Conservation (phyloP, 768 basidiomycete genomes). For the Chalciporus piperatus region DNA sequence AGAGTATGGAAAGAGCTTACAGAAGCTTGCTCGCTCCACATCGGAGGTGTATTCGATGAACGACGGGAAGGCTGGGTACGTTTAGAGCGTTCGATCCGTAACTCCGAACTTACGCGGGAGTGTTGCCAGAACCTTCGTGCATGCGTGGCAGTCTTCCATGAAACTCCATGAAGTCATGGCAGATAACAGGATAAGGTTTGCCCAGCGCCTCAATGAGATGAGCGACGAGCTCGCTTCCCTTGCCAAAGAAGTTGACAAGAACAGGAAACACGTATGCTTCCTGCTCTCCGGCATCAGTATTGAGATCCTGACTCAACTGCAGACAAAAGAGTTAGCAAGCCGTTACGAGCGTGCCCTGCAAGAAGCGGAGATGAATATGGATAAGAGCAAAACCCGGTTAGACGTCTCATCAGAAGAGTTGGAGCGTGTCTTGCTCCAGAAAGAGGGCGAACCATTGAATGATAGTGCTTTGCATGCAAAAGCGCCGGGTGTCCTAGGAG, state of each 20-base stretch:
- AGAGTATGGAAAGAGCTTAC: constrained; percentile 85
- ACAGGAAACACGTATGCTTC: constrained; percentile 72
- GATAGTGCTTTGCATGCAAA: constrained; percentile 72
- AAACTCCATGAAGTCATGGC: constrained; percentile 87
- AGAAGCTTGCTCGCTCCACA: constrained; percentile 77
- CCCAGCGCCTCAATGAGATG: constrained; percentile 91
- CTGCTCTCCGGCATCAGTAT: neutral
- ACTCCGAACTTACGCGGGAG: constrained; percentile 11
- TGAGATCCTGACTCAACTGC: constrained; percentile 4
- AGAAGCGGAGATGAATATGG: constrained; percentile 82
- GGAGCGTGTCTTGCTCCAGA: constrained; percentile 86
- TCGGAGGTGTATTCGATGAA: constrained; percentile 79
- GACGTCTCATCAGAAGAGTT: constrained; percentile 92
- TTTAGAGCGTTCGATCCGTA: constrained; percentile 6
- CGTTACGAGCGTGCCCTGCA: constrained; percentile 86
- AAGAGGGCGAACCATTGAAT: constrained; percentile 91
- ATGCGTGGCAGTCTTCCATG: constrained; percentile 86
- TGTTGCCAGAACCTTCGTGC: constrained; percentile 52
- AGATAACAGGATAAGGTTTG: constrained; percentile 83
- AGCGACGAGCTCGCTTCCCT: constrained; percentile 87
- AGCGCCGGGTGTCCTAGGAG: constrained; percentile 52
- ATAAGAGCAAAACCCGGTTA: constrained; percentile 84
- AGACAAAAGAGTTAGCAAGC: constrained; percentile 90
- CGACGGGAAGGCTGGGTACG: constrained; percentile 95
- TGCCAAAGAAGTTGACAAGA: constrained; percentile 91